Evolutionary conservation across 2,329 filamentous ascomycete genomes (phyloP).

Genomic region (Pestalotiopsis sp.): DNA sequence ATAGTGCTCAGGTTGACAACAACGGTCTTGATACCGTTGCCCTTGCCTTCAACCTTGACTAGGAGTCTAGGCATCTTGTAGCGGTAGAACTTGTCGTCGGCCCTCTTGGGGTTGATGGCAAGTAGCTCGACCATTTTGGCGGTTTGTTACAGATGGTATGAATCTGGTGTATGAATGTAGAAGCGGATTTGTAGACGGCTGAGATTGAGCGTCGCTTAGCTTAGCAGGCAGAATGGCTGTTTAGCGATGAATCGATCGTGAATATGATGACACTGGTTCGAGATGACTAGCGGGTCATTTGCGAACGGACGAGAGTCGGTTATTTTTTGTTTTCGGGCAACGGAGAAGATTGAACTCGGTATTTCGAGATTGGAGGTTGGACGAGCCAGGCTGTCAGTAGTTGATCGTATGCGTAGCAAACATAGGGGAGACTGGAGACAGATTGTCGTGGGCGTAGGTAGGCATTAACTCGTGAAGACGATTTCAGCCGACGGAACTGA

Average conservation of each 20-base stretch:
- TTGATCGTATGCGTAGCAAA: slow-evolving; percentile 55
- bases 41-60: slow-evolving; percentile 99
- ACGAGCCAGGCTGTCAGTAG: slow-evolving; percentile 55
- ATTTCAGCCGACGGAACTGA: slow-evolving; percentile 90
- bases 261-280: slow-evolving; percentile 8
- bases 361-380: slow-evolving; percentile 36
- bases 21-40: slow-evolving; percentile 99
- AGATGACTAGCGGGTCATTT: slow-evolving; percentile 14
- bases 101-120: slow-evolving; percentile 96
- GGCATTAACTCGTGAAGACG: slow-evolving; percentile 57
- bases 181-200: background rate
- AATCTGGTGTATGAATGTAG: background rate
- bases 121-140: slow-evolving; percentile 72
- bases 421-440: slow-evolving; percentile 56
- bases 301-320: slow-evolving; percentile 9
- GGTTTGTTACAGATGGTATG: slow-evolving; percentile 36
- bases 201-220: background rate
- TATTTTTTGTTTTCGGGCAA: background rate
- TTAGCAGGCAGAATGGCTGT: background rate
- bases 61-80: slow-evolving; percentile 99
- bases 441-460: slow-evolving; percentile 52
- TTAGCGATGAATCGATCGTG: background rate
- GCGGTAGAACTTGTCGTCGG: slow-evolving; percentile 98
- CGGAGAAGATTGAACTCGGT: background rate
- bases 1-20: slow-evolving; percentile 96